Base-by-base conservation (phyloP, 352 stramenopile species). In the Thalassiosira tumida region DNA sequence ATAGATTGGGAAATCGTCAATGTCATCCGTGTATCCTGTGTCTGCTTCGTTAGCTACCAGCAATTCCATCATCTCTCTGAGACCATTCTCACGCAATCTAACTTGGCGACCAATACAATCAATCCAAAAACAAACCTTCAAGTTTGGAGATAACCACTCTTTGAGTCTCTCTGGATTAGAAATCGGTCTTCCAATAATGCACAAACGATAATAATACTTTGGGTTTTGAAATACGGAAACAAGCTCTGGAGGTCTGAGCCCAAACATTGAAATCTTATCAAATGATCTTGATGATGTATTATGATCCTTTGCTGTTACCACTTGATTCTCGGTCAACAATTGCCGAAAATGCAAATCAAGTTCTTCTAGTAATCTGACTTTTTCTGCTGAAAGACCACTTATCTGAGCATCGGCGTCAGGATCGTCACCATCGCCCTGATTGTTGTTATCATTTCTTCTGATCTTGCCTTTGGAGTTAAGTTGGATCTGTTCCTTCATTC, bases 251-350 rank as follows among this genome's bases (percentile, higher is more conserved):
- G 70, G 47, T 43, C 82, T 67, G 10, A 88, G n/a, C 17, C 70
- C 69, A 79, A 88, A 88, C 33, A 83, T 29, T 64, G 82, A 83
- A 41, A 88, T 81, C 21, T 17, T n/a, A 41, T 88, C 82, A 43
- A 40, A 80, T 0, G 3, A 69, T 17, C 37, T 1, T 26, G 50
- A 65, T 4, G 5, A n/a, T 7, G 4, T 41, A 3, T 40, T 50
- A 15, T 80, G 40, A 51, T 83, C 72, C 26, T 37, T 2, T 1
- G 54, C 29, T 3, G 33, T 69, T n/a, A 54, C 5, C 72, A 67
- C n/a, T 43, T 88, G 82, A 29, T 41, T 54, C 1, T 24, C 26
- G 4, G 72, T 83, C 1, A 88, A 4, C 21, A 50, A 37, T 31
- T 77, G 37, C 2, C 38, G 76, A 17, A 17, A 67, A 50, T 43